Evolutionary conservation across 768 basidiomycete genomes (phyloP).

Genomic region (Suillus placidus): DNA sequence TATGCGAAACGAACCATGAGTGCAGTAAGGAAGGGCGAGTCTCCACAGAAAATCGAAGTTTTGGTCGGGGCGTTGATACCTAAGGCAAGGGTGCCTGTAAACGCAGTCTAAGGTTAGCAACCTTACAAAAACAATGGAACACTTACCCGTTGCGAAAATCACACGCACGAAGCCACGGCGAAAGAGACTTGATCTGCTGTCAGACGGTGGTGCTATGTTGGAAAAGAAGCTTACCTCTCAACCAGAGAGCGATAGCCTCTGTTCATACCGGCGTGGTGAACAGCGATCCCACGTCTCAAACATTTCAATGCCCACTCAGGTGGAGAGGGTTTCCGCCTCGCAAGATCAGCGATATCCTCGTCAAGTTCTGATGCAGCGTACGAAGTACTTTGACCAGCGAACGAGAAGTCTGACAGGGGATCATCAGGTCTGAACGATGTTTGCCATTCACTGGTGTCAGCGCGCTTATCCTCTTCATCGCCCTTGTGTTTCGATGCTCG

Average conservation of each 20-base stretch:
- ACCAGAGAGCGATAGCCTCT: slow-evolving; percentile 58
- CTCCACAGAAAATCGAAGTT: slow-evolving; percentile 64
- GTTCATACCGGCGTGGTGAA: slow-evolving; percentile 75
- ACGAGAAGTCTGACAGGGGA: slow-evolving; percentile 62
- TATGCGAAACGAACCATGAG: slow-evolving; percentile 49
- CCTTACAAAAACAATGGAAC: not conserved
- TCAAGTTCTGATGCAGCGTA: slow-evolving; percentile 53
- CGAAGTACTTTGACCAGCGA: slow-evolving; percentile 46
- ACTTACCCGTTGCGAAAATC: slow-evolving; percentile 63
- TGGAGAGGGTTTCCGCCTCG: slow-evolving; percentile 31
- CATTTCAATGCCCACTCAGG: slow-evolving; percentile 50
- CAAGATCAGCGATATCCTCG: slow-evolving; percentile 46
- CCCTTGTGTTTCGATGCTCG: slow-evolving; percentile 43
- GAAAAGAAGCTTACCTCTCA: slow-evolving; percentile 46
- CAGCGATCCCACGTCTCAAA: slow-evolving; percentile 61
- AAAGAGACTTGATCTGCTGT: slow-evolving; percentile 47
- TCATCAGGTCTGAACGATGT: slow-evolving; percentile 58
- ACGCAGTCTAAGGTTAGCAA: slow-evolving; percentile 5
- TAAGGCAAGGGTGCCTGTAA: slow-evolving; percentile 63
- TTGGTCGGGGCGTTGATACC: slow-evolving; percentile 78
- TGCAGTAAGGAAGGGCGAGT: slow-evolving; percentile 62
- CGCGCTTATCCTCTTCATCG: slow-evolving; percentile 28
- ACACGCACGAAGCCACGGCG: slow-evolving; percentile 64
- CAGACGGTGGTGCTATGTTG: slow-evolving; percentile 6
- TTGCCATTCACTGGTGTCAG: slow-evolving; percentile 46